Evolutionary conservation across 805 yeast genomes (phyloP).

Genomic region (Maudiozyma serrabonitensis): DNA sequence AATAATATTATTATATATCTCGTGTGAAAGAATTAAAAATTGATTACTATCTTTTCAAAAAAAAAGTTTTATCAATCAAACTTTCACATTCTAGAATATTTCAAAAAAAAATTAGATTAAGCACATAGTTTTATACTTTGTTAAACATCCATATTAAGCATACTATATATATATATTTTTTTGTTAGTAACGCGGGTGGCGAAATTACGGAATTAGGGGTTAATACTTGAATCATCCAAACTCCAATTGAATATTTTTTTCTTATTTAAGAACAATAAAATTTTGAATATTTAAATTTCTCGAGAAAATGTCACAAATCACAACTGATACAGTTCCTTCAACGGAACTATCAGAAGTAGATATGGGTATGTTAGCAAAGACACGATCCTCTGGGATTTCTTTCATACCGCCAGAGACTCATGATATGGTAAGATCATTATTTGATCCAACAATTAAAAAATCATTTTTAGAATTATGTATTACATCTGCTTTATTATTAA

Average conservation of each 20-base stretch:
- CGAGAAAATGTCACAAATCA: background rate
- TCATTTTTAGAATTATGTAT: conserved; percentile 58
- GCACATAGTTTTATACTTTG: no score
- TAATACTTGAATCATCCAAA: no score
- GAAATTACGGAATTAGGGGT: no score
- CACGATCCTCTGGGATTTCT: conserved; percentile 25
- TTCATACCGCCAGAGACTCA: conserved; percentile 45
- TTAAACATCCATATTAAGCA: no score
- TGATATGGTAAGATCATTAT: conserved; percentile 74
- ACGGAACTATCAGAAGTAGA: background rate
- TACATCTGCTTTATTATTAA: conserved; percentile 34
- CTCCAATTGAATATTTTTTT: no score
- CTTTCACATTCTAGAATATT: background rate
- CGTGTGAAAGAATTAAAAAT: no score
- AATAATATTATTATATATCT: no score
- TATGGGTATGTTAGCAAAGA: conserved; percentile 13
- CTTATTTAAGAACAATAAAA: no score
- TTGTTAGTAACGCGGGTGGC: no score
- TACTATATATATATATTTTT: no score
- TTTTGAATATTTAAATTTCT: no score
- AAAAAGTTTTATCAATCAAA: background rate
- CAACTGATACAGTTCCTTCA: background rate
- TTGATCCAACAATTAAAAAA: conserved; percentile 66
- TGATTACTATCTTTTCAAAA: no score
- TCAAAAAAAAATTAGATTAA: background rate